Evolutionary conservation across 108 stramenopile species (phyloP), one percentile per base, ranked within the genome.

Genomic region (Pseudonitzschia delicatissima): DNA sequence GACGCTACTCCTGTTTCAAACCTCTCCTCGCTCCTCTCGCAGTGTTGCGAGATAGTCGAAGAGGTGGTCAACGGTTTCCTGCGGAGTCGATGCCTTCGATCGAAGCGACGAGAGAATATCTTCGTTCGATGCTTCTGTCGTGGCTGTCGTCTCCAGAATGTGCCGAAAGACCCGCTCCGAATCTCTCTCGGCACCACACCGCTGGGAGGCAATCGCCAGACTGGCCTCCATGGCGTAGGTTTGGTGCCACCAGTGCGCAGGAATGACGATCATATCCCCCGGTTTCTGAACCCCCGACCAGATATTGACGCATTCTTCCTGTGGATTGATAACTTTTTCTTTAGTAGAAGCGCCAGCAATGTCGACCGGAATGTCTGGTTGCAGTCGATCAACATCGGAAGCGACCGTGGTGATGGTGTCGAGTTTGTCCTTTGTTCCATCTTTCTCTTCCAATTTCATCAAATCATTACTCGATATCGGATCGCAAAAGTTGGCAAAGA

Each of bases 221-320:
- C 79, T 80, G 33, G 84, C 81, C 25, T 78, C 73, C 15, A 42
- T 42, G 0, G 77, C 79, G 60, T 82, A 83, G 7, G 82, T 87
- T 69, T 87, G 86, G 62, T 87, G 86, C 74, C 77, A 83, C 67
- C 82, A 87, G 48, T 81, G 68, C 11, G 80, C 77, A 31, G 85
- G 85, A 40, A 87, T 87, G 0, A 87, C 17, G 5, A 87, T 34
- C 33, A 87, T 35, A 66, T 87, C 86, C n/a, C 86, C 86, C 18
- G 77, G 40, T 60, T 77, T 64, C 68, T 87, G 86, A 2, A 82
- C 53, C 4, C 66, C 82, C 12, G 79, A 72, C 23, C 27, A 67
- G 39, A 31, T 32, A 0, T 28, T 39, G 11, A 42, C 40, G n/a
- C n/a, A n/a, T n/a, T n/a, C n/a, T 42, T 42, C 13, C 15, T 0